These are phyloP conservation scores for Lyophyllum semitale DNA, from an alignment of 768 basidiomycete species.

Conservation along the genomic window DNA sequence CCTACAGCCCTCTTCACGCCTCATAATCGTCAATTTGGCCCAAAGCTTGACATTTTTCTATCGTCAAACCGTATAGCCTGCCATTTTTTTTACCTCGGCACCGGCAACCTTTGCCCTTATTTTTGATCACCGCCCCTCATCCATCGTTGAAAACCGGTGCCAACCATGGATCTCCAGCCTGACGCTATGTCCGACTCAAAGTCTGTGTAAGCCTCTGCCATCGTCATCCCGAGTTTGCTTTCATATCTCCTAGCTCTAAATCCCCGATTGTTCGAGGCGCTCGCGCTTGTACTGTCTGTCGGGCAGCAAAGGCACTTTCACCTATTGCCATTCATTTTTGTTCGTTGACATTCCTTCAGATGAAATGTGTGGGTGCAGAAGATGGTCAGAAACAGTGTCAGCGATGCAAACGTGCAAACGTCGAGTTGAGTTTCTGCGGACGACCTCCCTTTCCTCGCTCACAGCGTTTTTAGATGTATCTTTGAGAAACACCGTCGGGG, in stretches of 20 bases:
- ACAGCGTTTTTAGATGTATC: slow-evolving; percentile 52
- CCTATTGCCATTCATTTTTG: slow-evolving; percentile 16
- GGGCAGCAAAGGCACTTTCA: slow-evolving; percentile 69
- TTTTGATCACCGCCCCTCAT: slow-evolving; percentile 44
- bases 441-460: slow-evolving; percentile 16
- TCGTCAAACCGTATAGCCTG: slow-evolving; percentile 4
- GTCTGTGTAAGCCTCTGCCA: slow-evolving; percentile 26
- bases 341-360: slow-evolving; percentile 45
- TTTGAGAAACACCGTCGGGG: slow-evolving; percentile 91
- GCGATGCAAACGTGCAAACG: slow-evolving; percentile 79
- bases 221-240: slow-evolving; percentile 1
- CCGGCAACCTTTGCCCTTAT: slow-evolving; percentile 21
- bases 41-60: background rate
- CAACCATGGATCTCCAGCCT: slow-evolving; percentile 39
- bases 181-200: slow-evolving; percentile 35
- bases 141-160: slow-evolving; percentile 37
- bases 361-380: slow-evolving; percentile 91
- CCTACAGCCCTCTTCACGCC: slow-evolving; percentile 10
- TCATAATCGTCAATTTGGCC: slow-evolving; percentile 6
- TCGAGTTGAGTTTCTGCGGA: slow-evolving; percentile 52
- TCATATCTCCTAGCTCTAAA: slow-evolving; percentile 32
- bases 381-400: slow-evolving; percentile 82
- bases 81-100: slow-evolving; percentile 5
- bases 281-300: slow-evolving; percentile 82
- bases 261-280: slow-evolving; percentile 54